Conservation (phyloP, 1,284 basidiomycete species). For the Ustilago vetiveriae region DNA sequence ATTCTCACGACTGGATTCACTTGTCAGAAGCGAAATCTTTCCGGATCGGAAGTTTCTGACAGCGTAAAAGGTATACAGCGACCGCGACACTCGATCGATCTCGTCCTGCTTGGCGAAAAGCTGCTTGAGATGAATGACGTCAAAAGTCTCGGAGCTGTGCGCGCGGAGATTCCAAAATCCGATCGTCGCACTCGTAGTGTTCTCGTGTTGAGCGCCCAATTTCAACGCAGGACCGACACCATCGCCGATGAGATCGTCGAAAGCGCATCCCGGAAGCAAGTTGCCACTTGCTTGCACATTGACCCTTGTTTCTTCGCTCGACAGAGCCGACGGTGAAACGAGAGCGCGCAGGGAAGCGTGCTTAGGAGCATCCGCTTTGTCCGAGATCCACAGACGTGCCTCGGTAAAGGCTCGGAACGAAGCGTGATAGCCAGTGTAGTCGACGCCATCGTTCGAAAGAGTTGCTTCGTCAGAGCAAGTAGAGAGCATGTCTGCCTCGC, state of each 20-base stretch:
- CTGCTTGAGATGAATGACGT: conserved; percentile 9
- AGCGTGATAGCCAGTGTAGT: conserved; percentile 50
- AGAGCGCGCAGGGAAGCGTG: conserved; percentile 14
- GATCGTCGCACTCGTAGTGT: conserved; percentile 7
- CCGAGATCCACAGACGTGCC: conserved; percentile 35
- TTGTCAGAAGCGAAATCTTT: conserved; percentile 6
- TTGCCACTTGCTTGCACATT: conserved; percentile 11
- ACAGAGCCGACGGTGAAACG: conserved; percentile 5
- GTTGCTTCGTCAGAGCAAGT: conserved; percentile 14
- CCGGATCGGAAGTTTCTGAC: conserved; percentile 23
- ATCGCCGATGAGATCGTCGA: conserved; percentile 25
- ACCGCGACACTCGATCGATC: background rate
- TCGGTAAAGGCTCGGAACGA: conserved; percentile 57
- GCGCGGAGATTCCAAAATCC: conserved; percentile 38
- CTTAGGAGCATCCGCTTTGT: conserved; percentile 17
- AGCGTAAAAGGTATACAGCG: conserved; percentile 7
- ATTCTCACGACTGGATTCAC: background rate
- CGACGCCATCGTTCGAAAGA: conserved; percentile 3
- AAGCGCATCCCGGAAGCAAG: conserved; percentile 4
- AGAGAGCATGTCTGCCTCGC: conserved; percentile 64
- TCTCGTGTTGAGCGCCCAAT: conserved; percentile 20
- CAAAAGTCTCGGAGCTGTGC: conserved; percentile 8
- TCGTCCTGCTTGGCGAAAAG: background rate
- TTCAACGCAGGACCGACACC: conserved; percentile 26
- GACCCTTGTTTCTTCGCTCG: background rate